phyloP scores from a whole-genome alignment of 805 yeast genomes.

The Wickerhamomyces rabaulensis region DNA sequence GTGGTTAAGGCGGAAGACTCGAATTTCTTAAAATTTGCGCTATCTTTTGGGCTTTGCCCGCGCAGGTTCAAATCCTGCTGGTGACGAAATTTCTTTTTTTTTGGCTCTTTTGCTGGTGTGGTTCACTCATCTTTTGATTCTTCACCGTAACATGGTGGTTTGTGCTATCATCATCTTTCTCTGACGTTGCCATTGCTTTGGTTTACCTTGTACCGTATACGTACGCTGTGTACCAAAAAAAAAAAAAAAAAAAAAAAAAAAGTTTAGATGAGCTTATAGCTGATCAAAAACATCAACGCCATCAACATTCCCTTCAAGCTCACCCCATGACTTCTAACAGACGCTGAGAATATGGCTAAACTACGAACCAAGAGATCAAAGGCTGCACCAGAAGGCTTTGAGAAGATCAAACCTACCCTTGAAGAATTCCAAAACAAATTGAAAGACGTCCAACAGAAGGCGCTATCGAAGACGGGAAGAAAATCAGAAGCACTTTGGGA shows the following conservation, averaged over 20 bases:
- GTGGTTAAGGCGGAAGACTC: conserved; percentile 46
- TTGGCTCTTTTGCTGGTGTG: no score
- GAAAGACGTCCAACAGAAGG: conserved; percentile 43
- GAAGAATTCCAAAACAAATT: conserved; percentile 52
- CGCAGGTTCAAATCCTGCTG: conserved; percentile 46
- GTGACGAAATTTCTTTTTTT: conserved; percentile 33
- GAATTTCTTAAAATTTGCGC: conserved; percentile 23
- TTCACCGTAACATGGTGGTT: no score
- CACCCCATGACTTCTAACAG: no score
- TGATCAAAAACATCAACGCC: no score
- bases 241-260: background rate
- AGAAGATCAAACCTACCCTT: conserved; percentile 61
- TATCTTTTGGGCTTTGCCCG: conserved; percentile 43
- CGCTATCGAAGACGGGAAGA: conserved; percentile 35
- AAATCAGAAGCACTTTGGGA: conserved; percentile 64
- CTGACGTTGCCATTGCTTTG: no score
- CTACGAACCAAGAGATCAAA: conserved; percentile 36
- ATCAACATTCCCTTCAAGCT: no score
- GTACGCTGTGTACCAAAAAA: no score
- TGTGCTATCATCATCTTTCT: no score
- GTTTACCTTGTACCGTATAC: no score
- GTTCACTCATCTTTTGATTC: no score
- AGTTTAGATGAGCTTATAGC: background rate
- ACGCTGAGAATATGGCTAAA: conserved; percentile 41
- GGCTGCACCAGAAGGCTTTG: conserved; percentile 70